Percentiles rank a stretch among this genome's conserved stretches.
phyloP scores from a whole-genome alignment of 73 alveolate species.

The Uronychia setigera region DNA sequence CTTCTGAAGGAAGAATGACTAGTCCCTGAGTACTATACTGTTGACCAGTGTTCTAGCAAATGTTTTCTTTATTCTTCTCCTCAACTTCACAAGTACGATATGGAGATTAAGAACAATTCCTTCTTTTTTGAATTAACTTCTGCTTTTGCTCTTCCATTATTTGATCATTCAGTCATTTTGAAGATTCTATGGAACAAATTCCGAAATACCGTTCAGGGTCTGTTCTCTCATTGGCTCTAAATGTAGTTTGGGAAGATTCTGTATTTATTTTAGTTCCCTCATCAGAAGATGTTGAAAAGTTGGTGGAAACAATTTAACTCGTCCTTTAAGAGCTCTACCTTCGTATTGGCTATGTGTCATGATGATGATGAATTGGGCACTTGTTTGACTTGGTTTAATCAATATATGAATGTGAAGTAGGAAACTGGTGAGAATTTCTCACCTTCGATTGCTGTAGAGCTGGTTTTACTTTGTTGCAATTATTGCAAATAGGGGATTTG shows the following conservation, averaged over 20 bases:
- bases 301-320: background rate
- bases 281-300: background rate
- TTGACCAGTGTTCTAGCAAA: background rate
- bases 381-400: background rate
- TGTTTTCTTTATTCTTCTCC: background rate
- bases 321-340: background rate
- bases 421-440: background rate
- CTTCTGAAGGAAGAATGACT: background rate
- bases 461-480: background rate
- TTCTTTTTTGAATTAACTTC: background rate
- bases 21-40: background rate
- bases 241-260: background rate
- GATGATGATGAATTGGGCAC: background rate
- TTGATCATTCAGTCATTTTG: background rate
- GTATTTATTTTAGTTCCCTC: no score
- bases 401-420: background rate
- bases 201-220: background rate
- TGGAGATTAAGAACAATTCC: background rate
- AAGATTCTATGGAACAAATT: background rate
- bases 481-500: background rate
- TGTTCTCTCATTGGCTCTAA: background rate
- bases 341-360: background rate
- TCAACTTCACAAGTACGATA: no score
- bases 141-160: background rate
- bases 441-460: background rate